phyloP scores from a whole-genome alignment of 768 basidiomycete species.

The Mycena crocata region DNA sequence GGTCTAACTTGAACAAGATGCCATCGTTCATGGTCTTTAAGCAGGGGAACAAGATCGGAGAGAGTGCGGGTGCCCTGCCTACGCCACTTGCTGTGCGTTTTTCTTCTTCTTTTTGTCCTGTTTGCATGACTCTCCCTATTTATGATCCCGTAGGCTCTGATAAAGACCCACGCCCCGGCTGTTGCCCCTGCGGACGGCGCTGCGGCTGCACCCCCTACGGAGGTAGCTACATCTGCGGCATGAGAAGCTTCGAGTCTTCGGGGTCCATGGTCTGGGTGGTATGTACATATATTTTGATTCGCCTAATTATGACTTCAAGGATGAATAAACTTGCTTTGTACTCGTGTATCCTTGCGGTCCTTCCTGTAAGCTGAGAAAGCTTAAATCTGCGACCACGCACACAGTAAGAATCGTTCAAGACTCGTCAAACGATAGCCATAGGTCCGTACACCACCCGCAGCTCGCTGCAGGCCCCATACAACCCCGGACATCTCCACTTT shows the following conservation, averaged over 20 bases:
- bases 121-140: neutral
- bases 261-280: too few relatives aligned
- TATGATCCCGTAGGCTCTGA: slow-evolving; percentile 16
- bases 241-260: slow-evolving; percentile 23
- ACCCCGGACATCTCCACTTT: too few relatives aligned
- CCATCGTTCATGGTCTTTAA: slow-evolving; percentile 45
- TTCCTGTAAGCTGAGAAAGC: too few relatives aligned
- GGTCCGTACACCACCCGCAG: too few relatives aligned
- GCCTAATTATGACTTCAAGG: too few relatives aligned
- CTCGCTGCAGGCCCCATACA: too few relatives aligned
- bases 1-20: slow-evolving; percentile 44
- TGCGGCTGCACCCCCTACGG: slow-evolving; percentile 1
- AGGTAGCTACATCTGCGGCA: slow-evolving; percentile 3
- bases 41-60: slow-evolving; percentile 41
- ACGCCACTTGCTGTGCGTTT: slow-evolving; percentile 21
- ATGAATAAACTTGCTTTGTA: too few relatives aligned
- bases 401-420: too few relatives aligned
- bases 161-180: slow-evolving; percentile 15
- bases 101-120: neutral
- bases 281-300: too few relatives aligned
- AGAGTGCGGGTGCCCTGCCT: slow-evolving; percentile 53
- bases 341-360: too few relatives aligned
- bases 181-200: neutral
- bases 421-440: too few relatives aligned
- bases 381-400: too few relatives aligned